Base-by-base conservation (phyloP, 192 early-diverging fungal genomes). In the Umbelopsis vinacea region DNA sequence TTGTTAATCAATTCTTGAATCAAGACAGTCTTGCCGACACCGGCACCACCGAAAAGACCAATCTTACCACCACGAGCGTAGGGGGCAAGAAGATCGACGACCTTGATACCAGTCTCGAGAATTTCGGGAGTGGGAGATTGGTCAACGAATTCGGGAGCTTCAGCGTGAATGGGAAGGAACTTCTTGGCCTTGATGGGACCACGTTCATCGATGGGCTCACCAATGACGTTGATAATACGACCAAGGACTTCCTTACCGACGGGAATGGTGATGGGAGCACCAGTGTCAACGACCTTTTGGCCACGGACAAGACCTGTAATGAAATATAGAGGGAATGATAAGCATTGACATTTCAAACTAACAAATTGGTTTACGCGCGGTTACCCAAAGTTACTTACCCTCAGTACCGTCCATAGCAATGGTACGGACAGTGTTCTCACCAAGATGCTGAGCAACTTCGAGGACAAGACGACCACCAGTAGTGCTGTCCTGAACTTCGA, bases 401-500 rank as follows among this genome's bases (percentile, higher is more conserved):
- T 98, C 95, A 75, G 96, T 98, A 85, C 95, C 96, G 90, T 98
- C 96, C 96, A 98, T 98, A 81, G 96, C 96, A 95, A 98, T 98
- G 78, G 94, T 96, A 77, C 96, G 95, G 81, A 98, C 96, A 70
- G 94, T 96, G 92, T 96, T 96, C 84, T 98, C 95, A 87, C 96
- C 96, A 90, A 92, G 93, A 82, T 98, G 96, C 87, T 97, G 95
- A 60, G 95, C 85, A 47, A 98, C 96, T 85, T 98, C 96, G 24
- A 98, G 90, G 67, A 98, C 96, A 70, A 98, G 88, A 79, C 96
- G 95, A 52, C 79, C 79, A 80, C 86, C 86, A n/a, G n/a, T n/a
- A 76, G 88, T 83, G 83, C 88, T 87, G 82, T 87, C 84, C 84
- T 93, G 87, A 48, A 98, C 94, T 87, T 98, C 96, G 24, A 98